A percentile compares a stretch with the other conserved stretches of the same genome.
Evolutionary conservation across 305 asterid species (phyloP).

Genomic region (Solanum aculeatissimum): DNA sequence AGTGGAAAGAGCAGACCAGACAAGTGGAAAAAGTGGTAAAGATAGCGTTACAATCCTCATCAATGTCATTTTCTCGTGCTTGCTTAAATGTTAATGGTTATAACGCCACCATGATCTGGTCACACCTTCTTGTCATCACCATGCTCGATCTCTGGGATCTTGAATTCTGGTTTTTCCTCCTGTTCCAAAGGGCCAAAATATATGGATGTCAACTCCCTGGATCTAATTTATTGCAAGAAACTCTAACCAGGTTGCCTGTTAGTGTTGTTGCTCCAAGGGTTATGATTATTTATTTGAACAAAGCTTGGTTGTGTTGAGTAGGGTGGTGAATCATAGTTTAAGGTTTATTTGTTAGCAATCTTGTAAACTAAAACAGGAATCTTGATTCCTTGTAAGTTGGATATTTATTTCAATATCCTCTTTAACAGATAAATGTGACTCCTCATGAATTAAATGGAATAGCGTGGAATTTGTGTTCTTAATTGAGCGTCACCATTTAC

Average conservation of each 20-base stretch:
- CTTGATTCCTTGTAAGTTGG: constrained; percentile 3
- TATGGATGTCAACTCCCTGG: not conserved
- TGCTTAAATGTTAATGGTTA: not conserved
- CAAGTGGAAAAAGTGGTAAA: not conserved
- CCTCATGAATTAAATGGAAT: not conserved
- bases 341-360: not conserved
- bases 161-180: not conserved
- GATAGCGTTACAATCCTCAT: not conserved
- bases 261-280: not conserved
- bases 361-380: not conserved
- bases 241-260: not conserved
- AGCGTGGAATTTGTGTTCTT: not conserved
- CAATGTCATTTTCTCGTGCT: constrained; percentile 2
- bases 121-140: not conserved
- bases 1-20: not conserved
- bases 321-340: not conserved
- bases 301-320: constrained; percentile 2
- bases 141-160: not conserved
- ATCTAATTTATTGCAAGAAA: not conserved
- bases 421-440: not conserved
- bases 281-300: not conserved
- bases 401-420: constrained; percentile 3
- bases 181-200: not conserved
- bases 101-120: not conserved
- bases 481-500: not conserved